phyloP scores from a whole-genome alignment of 192 early-diverging fungal genomes.

The Coemansia sp. region DNA sequence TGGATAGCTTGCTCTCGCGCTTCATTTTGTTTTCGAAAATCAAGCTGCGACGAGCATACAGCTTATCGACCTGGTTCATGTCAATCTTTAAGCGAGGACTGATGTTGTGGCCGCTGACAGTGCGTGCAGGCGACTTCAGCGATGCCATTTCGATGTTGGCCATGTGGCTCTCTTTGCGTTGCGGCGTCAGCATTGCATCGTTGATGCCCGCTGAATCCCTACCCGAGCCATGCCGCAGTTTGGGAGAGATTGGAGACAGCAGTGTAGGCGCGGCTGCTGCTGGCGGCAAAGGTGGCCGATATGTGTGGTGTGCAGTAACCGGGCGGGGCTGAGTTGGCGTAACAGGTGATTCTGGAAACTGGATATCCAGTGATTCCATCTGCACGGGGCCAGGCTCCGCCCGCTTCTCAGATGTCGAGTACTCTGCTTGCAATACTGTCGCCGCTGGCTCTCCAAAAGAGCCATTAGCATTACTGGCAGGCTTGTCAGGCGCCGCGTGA shows the following conservation, averaged over 20 bases:
- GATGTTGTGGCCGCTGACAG: slow-evolving; percentile 31
- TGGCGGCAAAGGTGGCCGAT: slow-evolving; percentile 1
- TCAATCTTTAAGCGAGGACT: slow-evolving; percentile 42
- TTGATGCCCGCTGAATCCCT: background rate
- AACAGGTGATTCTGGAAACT: slow-evolving; percentile 25
- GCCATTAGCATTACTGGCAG: background rate
- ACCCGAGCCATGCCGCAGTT: background rate
- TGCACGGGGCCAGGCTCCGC: slow-evolving; percentile 10
- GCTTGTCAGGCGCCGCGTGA: slow-evolving; percentile 9
- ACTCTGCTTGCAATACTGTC: background rate
- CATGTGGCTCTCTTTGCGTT: background rate
- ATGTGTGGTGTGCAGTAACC: background rate
- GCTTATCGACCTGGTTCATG: slow-evolving; percentile 47
- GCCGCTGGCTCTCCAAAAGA: too few relatives aligned
- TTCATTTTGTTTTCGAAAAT: slow-evolving; percentile 43
- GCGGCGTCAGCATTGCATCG: background rate
- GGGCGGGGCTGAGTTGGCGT: slow-evolving; percentile 8
- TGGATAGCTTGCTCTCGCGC: slow-evolving; percentile 16
- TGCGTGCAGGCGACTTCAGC: slow-evolving; percentile 12
- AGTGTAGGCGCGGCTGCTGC: background rate
- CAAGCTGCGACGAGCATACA: slow-evolving; percentile 40
- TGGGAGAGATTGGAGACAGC: slow-evolving; percentile 25
- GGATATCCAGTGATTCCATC: slow-evolving; percentile 27
- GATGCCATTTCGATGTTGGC: slow-evolving; percentile 2
- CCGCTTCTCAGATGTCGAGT: background rate